These are phyloP conservation scores for Rhodotorula diobovata DNA, from an alignment of 768 basidiomycete species.

Conservation along the genomic window DNA sequence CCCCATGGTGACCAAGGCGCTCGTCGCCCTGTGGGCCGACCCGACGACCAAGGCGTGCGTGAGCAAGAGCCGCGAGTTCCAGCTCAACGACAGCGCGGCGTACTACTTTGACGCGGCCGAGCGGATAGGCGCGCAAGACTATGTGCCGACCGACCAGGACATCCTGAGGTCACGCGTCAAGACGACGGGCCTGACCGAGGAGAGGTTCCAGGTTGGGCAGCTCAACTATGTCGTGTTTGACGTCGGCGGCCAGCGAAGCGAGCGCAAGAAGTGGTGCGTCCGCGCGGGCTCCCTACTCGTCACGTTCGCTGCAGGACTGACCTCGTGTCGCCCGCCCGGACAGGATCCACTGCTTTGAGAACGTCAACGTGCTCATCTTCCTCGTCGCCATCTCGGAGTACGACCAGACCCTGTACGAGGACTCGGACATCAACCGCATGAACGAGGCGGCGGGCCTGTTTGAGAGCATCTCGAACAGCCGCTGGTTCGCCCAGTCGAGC, in stretches of 20 bases:
- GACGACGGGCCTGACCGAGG: conserved; percentile 97
- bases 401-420: conserved; percentile 74
- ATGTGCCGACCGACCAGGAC: conserved; percentile 91
- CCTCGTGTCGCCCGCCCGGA: background rate
- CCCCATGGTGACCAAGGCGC: conserved; percentile 68
- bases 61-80: conserved; percentile 82
- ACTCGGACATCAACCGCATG: conserved; percentile 69
- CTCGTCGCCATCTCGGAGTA: conserved; percentile 91
- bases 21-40: conserved; percentile 71
- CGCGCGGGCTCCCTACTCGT: background rate
- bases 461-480: conserved; percentile 95
- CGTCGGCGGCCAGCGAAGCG: conserved; percentile 80
- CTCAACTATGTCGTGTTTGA: conserved; percentile 64
- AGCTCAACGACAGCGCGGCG: conserved; percentile 90
- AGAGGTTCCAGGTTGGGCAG: conserved; percentile 83
- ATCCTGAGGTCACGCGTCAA: conserved; percentile 90
- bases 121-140: conserved; percentile 66
- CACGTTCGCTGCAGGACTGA: too few relatives aligned
- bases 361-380: conserved; percentile 89
- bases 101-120: conserved; percentile 94
- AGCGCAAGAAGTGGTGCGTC: conserved; percentile 77
- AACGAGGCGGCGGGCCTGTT: conserved; percentile 93
- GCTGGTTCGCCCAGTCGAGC: conserved; percentile 93
- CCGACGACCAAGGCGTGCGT: conserved; percentile 77
- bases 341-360: conserved; percentile 85